Percentiles rank a stretch among this genome's conserved stretches.
Conservation (phyloP, 371 early-diverging fungal species). For the Zychaea mexicana region DNA sequence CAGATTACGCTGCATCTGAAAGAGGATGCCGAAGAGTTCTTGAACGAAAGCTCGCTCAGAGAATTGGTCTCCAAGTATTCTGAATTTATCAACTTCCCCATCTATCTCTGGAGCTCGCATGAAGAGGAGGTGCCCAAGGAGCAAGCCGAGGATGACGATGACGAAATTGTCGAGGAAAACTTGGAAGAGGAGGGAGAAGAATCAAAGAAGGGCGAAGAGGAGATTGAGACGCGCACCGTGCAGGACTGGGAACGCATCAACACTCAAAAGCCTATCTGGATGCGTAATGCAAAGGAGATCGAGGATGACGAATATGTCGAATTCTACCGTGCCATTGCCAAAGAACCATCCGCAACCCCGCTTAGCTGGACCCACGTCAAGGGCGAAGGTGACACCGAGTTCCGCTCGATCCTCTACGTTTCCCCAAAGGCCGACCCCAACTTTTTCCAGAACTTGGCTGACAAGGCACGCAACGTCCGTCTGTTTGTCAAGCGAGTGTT, state of each 20-base stretch:
- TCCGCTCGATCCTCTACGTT: constrained; percentile 84
- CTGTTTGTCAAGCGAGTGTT: constrained; percentile 94
- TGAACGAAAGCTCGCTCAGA: constrained; percentile 66
- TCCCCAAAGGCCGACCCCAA: constrained; percentile 72
- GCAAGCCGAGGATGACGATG: constrained; percentile 41
- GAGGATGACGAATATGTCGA: constrained; percentile 78
- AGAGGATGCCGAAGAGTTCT: constrained; percentile 83
- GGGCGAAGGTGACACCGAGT: constrained; percentile 90
- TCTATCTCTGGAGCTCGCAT: constrained; percentile 73
- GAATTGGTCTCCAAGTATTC: constrained; percentile 85
- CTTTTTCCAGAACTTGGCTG: constrained; percentile 68
- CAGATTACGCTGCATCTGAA: constrained; percentile 89
- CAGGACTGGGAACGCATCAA: constrained; percentile 73
- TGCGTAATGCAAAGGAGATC: constrained; percentile 78
- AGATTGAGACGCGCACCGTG: constrained; percentile 52
- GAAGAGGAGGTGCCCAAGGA: constrained; percentile 46
- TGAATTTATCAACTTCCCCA: constrained; percentile 93
- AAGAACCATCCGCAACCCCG: constrained; percentile 59
- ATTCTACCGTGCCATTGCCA: constrained; percentile 84
- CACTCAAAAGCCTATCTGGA: constrained; percentile 92
- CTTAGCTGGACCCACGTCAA: constrained; percentile 76
- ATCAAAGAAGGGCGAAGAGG: constrained; percentile 49
- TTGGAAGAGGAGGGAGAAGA: constrained; percentile 51
- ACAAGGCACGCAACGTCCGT: constrained; percentile 70
- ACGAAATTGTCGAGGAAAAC: constrained; percentile 54